Percentiles rank a stretch among this genome's conserved stretches.
Conservation (phyloP, 202 grass and related monocot species). For the Carex arenaria region DNA sequence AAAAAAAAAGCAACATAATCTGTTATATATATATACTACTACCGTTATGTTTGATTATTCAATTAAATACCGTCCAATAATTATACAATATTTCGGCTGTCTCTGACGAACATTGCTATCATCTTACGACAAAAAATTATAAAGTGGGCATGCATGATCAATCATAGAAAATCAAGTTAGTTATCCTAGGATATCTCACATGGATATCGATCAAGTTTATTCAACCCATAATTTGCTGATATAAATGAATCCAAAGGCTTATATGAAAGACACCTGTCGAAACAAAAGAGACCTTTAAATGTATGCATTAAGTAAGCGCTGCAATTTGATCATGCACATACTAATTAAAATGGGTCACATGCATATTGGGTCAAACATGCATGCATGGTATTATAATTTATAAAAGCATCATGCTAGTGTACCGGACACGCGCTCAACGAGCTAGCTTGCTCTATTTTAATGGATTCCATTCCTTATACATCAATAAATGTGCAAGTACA, state of each 20-base stretch:
- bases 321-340: background rate
- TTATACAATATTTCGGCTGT: background rate
- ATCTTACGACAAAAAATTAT: background rate
- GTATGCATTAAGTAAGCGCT: background rate
- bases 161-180: background rate
- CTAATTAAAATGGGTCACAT: slow-evolving; percentile 5
- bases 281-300: background rate
- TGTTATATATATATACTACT: background rate
- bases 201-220: slow-evolving; percentile 4
- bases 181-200: background rate
- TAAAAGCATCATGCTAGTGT: slow-evolving; percentile 1
- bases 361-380: slow-evolving; percentile 13
- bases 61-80: background rate
- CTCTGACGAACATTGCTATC: background rate
- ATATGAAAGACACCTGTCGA: background rate
- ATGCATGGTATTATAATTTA: background rate
- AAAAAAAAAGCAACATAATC: background rate
- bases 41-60: background rate
- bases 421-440: background rate
- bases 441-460: slow-evolving; percentile 12
- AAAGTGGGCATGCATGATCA: background rate
- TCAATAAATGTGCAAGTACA: background rate
- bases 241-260: background rate
- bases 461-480: background rate
- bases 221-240: background rate